A percentile compares a stretch with the other conserved stretches of the same genome.
phyloP scores from a whole-genome alignment of 2,329 filamentous ascomycete species.

The Aotearoamyces nothofagi region DNA sequence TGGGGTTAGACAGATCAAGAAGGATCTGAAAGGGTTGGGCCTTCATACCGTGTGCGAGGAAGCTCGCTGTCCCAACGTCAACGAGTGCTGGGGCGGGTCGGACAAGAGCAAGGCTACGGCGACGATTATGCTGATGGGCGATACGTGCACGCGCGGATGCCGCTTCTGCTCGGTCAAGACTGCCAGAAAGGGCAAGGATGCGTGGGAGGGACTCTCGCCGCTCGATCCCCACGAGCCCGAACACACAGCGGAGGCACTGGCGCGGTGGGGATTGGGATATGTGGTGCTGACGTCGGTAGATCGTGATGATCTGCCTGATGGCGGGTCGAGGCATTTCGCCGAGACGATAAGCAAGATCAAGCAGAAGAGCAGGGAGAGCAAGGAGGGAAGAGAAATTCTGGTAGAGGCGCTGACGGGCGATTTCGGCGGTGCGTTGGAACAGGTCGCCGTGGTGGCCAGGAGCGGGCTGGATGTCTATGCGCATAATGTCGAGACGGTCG shows the following conservation, averaged over 20 bases:
- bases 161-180: constrained; percentile 98
- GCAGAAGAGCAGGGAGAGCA: constrained; percentile 33
- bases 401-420: constrained; percentile 83
- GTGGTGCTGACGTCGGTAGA: constrained; percentile 91
- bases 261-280: constrained; percentile 87
- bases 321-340: constrained; percentile 78
- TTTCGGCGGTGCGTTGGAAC: constrained; percentile 70
- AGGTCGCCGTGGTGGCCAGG: constrained; percentile 70
- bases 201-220: too few relatives aligned
- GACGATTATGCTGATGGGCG: constrained; percentile 98
- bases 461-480: constrained; percentile 93
- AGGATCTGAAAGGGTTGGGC: constrained; percentile 75
- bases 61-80: constrained; percentile 92
- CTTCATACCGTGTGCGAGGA: constrained; percentile 97
- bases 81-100: constrained; percentile 90
- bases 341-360: constrained; percentile 94
- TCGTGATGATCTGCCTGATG: constrained; percentile 80
- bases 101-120: constrained; percentile 84
- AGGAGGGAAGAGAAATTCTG: constrained; percentile 31
- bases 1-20: constrained; percentile 91
- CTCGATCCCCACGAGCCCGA: constrained; percentile 94
- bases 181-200: constrained; percentile 45
- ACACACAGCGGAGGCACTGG: constrained; percentile 86
- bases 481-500: constrained; percentile 93
- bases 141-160: constrained; percentile 92